These are phyloP conservation scores for Plasmodium inui DNA, from an alignment of 169 alveolate species.

Conservation along the genomic window DNA sequence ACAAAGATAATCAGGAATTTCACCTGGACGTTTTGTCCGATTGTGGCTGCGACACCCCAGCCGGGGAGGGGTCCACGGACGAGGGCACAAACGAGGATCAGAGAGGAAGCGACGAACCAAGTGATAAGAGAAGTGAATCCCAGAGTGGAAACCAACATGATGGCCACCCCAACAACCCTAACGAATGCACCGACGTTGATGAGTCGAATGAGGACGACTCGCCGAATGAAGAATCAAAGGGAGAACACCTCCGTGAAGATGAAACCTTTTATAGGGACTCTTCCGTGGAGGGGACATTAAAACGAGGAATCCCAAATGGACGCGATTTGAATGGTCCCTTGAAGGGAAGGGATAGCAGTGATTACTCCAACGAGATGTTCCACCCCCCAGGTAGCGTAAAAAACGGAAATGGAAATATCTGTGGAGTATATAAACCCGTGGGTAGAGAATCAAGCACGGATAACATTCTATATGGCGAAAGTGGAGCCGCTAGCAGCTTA, in stretches of 20 bases:
- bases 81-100: background rate
- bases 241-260: background rate
- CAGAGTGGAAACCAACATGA: background rate
- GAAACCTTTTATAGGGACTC: background rate
- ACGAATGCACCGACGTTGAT: background rate
- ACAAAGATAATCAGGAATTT: constrained; percentile 44
- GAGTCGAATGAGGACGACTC: background rate
- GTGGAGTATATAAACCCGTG: background rate
- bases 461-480: background rate
- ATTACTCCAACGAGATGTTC: background rate
- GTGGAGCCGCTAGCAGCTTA: background rate
- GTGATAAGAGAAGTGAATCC: background rate
- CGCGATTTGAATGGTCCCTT: background rate
- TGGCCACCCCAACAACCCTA: background rate
- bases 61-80: background rate
- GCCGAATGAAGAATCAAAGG: background rate
- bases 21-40: constrained; percentile 20
- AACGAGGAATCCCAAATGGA: background rate
- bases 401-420: background rate
- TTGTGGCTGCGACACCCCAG: background rate
- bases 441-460: background rate
- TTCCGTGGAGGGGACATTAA: background rate
- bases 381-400: background rate
- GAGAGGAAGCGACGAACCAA: background rate
- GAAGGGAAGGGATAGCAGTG: background rate